A percentile compares a stretch with the other conserved stretches of the same genome.
phyloP scores from a whole-genome alignment of 805 yeast species.

The Saccharomycopsis microspora region DNA sequence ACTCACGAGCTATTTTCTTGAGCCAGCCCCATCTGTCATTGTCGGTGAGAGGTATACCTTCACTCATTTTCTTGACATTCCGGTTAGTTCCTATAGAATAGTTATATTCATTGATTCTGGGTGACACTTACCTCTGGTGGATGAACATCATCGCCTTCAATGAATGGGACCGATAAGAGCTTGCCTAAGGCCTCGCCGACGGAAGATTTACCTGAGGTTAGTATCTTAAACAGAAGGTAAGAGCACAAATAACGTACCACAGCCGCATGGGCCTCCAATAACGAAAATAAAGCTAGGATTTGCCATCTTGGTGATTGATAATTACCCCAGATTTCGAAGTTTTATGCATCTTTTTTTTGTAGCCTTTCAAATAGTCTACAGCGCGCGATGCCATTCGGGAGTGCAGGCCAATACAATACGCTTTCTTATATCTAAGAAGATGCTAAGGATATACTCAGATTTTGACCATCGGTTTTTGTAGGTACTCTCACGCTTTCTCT shows the following conservation, averaged over 20 bases:
- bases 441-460: no score
- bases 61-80: slow-evolving; percentile 75
- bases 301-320: not conserved
- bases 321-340: no score
- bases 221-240: not conserved
- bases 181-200: slow-evolving; percentile 44
- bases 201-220: slow-evolving; percentile 46
- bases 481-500: no score
- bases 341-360: no score
- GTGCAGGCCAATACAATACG: no score
- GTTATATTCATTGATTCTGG: not conserved
- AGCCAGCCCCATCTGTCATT: slow-evolving; percentile 94
- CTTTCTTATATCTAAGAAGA: no score
- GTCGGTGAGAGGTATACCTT: slow-evolving; percentile 73
- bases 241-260: slow-evolving; percentile 36
- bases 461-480: no score
- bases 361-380: no score
- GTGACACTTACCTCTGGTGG: slow-evolving; percentile 30
- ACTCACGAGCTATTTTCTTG: slow-evolving; percentile 30
- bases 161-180: slow-evolving; percentile 38
- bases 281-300: slow-evolving; percentile 23
- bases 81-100: slow-evolving; percentile 6
- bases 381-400: no score
- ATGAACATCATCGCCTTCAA: slow-evolving; percentile 84
- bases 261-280: slow-evolving; percentile 93